Base-by-base conservation (phyloP, 805 yeast species). In the Yarrowia osloensis region DNA sequence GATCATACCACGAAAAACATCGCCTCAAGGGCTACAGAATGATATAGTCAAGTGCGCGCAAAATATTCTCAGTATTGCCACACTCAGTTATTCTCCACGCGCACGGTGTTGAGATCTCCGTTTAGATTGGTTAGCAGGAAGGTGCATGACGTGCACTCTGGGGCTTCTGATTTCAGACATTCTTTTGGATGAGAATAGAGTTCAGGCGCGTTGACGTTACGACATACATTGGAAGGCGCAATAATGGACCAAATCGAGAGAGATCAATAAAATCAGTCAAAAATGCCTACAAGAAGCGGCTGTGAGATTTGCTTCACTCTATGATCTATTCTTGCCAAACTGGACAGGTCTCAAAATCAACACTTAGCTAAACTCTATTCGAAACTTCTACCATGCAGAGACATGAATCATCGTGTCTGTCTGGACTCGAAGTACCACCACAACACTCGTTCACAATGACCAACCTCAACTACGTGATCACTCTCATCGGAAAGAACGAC, bases 401-500 rank as follows among this genome's bases (percentile, higher is more conserved):
- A 24, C 49, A 19, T 28, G 54, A 29, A 49, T 49, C 54, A 50
- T 50, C 19, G n/a, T 29, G 35, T 9, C 42, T 39, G 11, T 11
- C 33, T n/a, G 21, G 31, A 46, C 5, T n/a, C 39, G 21, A n/a
- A 21, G 7, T 28, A 49, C 28, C 11, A 12, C 28, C 42, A n/a
- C 42, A n/a, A 19, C 28, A 47, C 57, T 24, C 15, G 9, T n/a
- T 5, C 44, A 57, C 35, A 6, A 57, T 40, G 63, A 24, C 63
- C 24, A 28, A 3, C n/a, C 47, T 57, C 37, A 35, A 21, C 35
- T 57, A 57, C 49, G 47, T 57, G 28, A 26, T 57, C 29, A 57
- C 63, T 11, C 35, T 57, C 2, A 57, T 57, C 19, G 63, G 63
- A 21, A 37, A 40, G 37, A n/a, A 6, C 28, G 63, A 57, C 49